A percentile compares a stretch with the other conserved stretches of the same genome.
Evolutionary conservation across 257 asterid species (phyloP).

Genomic region (Cinchona pubescens): DNA sequence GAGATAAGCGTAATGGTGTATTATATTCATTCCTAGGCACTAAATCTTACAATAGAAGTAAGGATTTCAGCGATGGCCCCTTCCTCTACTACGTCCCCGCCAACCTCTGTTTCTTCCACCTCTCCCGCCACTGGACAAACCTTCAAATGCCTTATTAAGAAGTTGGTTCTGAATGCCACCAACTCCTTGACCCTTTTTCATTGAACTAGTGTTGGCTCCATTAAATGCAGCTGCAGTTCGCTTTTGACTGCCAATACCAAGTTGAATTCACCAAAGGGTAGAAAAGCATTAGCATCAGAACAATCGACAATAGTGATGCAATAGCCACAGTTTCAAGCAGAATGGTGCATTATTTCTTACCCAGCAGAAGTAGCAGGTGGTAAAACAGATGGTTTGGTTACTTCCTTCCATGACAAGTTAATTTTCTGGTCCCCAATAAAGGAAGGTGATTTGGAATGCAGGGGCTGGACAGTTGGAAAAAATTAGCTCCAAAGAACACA

Average conservation of each 20-base stretch:
- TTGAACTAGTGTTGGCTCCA: slow-evolving; percentile 41
- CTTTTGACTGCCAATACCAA: slow-evolving; percentile 53
- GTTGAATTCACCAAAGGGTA: neutral
- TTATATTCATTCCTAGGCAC: neutral
- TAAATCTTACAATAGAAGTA: neutral
- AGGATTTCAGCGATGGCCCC: slow-evolving; percentile 40
- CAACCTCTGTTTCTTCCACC: slow-evolving; percentile 30
- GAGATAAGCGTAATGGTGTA: neutral
- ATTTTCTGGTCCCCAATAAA: slow-evolving; percentile 77
- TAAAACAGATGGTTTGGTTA: slow-evolving; percentile 40
- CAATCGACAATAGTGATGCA: neutral
- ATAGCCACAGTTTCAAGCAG: neutral
- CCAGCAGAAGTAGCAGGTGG: slow-evolving; percentile 50
- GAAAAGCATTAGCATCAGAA: neutral
- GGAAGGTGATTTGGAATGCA: slow-evolving; percentile 85
- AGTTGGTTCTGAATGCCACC: slow-evolving; percentile 70
- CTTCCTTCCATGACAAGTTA: slow-evolving; percentile 90
- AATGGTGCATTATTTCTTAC: slow-evolving; percentile 32
- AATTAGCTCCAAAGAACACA: slow-evolving; percentile 5
- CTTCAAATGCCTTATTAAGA: slow-evolving; percentile 69
- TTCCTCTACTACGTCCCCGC: slow-evolving; percentile 55
- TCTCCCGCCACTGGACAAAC: slow-evolving; percentile 52
- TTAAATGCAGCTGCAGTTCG: slow-evolving; percentile 40
- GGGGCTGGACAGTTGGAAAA: slow-evolving; percentile 41
- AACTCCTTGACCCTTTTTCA: slow-evolving; percentile 66